These are phyloP conservation scores for Athelia sp. DNA, from an alignment of 1,284 basidiomycete species.

Conservation along the genomic window DNA sequence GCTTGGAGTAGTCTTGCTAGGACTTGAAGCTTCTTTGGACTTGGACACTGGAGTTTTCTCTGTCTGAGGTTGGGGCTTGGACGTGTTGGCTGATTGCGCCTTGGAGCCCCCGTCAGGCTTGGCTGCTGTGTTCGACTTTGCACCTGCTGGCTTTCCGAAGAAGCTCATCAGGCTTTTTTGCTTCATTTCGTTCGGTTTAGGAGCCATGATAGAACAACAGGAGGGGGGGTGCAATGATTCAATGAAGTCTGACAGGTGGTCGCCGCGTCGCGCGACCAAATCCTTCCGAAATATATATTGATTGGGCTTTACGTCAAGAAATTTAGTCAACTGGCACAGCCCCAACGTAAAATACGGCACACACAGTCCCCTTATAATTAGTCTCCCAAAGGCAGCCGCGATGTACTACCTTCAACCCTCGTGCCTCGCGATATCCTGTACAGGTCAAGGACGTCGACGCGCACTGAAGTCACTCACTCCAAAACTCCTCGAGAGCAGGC, in stretches of 20 bases:
- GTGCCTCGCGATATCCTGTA: too few species aligned
- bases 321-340: too few species aligned
- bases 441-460: too few species aligned
- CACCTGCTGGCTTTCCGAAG: constrained; percentile 43
- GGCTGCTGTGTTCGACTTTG: constrained; percentile 21
- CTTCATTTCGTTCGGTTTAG: constrained; percentile 35
- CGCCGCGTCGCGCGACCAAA: too few species aligned
- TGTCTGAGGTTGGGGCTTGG: constrained; percentile 17
- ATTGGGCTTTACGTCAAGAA: too few species aligned
- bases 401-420: too few species aligned
- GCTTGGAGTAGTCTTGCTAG: constrained; percentile 17
- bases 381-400: too few species aligned
- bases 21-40: constrained; percentile 17
- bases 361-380: too few species aligned
- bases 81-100: constrained; percentile 21
- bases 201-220: not conserved
- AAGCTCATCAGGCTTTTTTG: constrained; percentile 74
- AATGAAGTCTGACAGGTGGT: not conserved
- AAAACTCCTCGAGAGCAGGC: too few species aligned
- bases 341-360: too few species aligned
- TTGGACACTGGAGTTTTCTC: constrained; percentile 30
- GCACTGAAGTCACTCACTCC: too few species aligned
- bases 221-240: not conserved
- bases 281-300: too few species aligned
- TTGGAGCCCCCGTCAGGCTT: constrained; percentile 17